These are phyloP conservation scores for Candida boleticola DNA, from an alignment of 805 yeast genomes.

Conservation along the genomic window DNA sequence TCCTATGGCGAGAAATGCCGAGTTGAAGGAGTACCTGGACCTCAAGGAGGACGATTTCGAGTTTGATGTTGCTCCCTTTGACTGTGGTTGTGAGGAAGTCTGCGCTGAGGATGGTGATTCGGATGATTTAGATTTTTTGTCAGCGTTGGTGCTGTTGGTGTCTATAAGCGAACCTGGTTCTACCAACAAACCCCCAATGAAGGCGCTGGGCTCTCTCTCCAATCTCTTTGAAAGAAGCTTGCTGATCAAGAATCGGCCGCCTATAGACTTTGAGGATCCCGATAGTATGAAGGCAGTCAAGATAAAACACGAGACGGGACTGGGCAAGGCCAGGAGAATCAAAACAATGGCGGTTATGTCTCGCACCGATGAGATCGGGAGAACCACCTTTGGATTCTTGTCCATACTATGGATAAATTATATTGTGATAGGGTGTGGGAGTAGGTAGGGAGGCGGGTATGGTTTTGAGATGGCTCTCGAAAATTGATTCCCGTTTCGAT, in stretches of 20 bases:
- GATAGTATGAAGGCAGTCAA: conserved; percentile 22
- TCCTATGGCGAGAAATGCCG: conserved; percentile 11
- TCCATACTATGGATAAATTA: not conserved
- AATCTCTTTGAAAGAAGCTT: conserved; percentile 21
- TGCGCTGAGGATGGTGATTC: not conserved
- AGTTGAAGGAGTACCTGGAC: conserved; percentile 10
- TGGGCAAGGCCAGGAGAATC: conserved; percentile 28
- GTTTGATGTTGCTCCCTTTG: conserved; percentile 1
- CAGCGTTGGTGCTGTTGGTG: not conserved
- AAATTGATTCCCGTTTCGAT: too few species aligned
- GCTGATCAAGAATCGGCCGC: conserved; percentile 26
- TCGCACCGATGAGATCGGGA: conserved; percentile 25
- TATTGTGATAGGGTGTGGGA: not conserved
- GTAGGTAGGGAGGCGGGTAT: too few species aligned
- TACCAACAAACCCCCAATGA: not conserved
- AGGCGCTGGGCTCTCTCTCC: conserved; percentile 1
- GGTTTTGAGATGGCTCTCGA: too few species aligned
- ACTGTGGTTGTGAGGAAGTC: conserved; percentile 5
- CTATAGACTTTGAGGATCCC: conserved; percentile 27
- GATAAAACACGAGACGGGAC: conserved; percentile 20
- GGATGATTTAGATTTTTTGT: not conserved
- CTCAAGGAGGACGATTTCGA: conserved; percentile 8
- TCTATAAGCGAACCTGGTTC: not conserved
- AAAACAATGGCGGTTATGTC: conserved; percentile 33
- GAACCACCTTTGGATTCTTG: not conserved